A percentile compares a stretch with the other conserved stretches of the same genome.
Conservation (phyloP, 305 asterid species). For the Fraxinus angustifolia region DNA sequence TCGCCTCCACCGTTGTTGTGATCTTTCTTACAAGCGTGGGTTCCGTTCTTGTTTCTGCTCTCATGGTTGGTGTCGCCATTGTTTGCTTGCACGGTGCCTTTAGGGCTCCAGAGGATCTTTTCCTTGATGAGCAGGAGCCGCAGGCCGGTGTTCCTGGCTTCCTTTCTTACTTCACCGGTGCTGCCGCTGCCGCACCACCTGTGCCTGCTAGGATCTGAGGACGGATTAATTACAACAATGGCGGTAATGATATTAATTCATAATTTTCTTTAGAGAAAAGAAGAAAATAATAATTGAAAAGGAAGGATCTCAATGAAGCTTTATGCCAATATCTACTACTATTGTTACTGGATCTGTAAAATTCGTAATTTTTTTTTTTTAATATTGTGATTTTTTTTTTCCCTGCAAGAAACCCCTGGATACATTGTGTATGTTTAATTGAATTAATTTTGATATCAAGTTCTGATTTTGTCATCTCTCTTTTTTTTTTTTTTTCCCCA, state of each 20-base stretch:
- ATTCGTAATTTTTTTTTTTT: neutral
- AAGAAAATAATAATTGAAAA: neutral
- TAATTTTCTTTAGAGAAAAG: neutral
- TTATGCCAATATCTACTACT: neutral
- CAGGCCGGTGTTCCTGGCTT: slow-evolving; percentile 48
- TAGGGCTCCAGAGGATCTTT: slow-evolving; percentile 79
- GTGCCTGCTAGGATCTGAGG: slow-evolving; percentile 55
- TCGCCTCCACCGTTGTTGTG: slow-evolving; percentile 47
- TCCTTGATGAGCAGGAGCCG: slow-evolving; percentile 76
- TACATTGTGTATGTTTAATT: neutral
- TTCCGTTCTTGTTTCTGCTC: slow-evolving; percentile 72
- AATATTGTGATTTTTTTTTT: neutral
- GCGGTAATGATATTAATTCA: neutral
- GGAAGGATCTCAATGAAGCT: neutral
- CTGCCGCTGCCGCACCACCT: slow-evolving; percentile 40
- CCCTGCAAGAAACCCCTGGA: neutral
- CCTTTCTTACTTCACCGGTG: slow-evolving; percentile 60
- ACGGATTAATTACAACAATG: slow-evolving; percentile 1
- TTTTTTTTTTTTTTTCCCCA: neutral
- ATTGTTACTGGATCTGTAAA: neutral
- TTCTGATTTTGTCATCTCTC: neutral
- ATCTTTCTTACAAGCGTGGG: slow-evolving; percentile 86
- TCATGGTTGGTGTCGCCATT: slow-evolving; percentile 64
- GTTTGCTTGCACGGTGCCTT: slow-evolving; percentile 74
- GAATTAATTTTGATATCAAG: neutral